Base-by-base conservation (phyloP, 371 early-diverging fungal species). In the Zychaea mexicana region DNA sequence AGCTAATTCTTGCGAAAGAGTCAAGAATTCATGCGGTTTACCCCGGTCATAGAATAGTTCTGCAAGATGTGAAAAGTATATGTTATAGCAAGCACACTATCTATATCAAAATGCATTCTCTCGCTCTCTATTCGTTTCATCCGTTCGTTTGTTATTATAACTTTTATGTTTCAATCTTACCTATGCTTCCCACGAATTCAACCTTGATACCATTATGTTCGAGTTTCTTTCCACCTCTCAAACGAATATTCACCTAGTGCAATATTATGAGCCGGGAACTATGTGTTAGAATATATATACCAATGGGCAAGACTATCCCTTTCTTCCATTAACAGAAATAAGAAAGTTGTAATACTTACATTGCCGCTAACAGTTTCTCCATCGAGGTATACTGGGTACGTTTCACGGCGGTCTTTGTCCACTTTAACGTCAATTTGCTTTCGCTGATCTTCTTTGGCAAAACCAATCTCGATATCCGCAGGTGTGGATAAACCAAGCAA, bases 141-240 rank as follows among this genome's bases (percentile, higher is more conserved):
- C 49, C 15, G 30, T 54, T 47, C 15, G 1, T 27, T 33, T 5
- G 12, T 52, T 3, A 19, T 6, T 15, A 36, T 7, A 33, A 33
- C 8, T 30, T 17, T 12, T 21, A 56, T 56, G 7, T n/a, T 22
- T 26, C 15, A 15, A 19, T 21, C 22, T 78, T 87, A 92, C 95
- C 95, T 70, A 96, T 96, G 71, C 91, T 86, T 26, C 97, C 98
- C n/a, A 98, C 89, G 70, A 98, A 96, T 73, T 99, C 97, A 28
- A 97, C 92, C 64, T 96, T 96, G 68, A 99, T 97, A 55, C 98
- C 98, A 55, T 96, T 91, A 82, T 99, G 99, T 74, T 97, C 96
- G 47, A 98, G 72, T 62, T 86, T 88, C 77, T 95, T 96, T 31
- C 96, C 96, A 68, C 97, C 95, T 71, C 87, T 85, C 45, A 95